A percentile compares a stretch with the other conserved stretches of the same genome.
These are phyloP conservation scores for Leccinum angustisporum DNA, from an alignment of 1,284 basidiomycete species.

Conservation along the genomic window DNA sequence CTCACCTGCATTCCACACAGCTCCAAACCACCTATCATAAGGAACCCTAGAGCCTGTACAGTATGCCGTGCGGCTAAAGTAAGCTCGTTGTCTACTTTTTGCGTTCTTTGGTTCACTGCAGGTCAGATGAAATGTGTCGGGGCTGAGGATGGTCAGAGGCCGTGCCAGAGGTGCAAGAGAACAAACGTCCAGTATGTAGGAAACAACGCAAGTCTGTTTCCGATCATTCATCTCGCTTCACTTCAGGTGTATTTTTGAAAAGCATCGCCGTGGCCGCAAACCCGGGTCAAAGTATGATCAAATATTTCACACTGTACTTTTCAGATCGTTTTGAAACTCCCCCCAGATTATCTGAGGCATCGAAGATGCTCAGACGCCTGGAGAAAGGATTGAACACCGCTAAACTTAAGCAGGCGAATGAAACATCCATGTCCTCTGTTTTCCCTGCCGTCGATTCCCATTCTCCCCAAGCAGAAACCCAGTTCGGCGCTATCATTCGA, in stretches of 20 bases:
- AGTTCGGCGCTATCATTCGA: constrained; percentile 31
- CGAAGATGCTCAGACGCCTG: constrained; percentile 80
- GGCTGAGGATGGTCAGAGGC: constrained; percentile 73
- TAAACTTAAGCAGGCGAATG: constrained; percentile 56
- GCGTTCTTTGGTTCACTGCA: constrained; percentile 20
- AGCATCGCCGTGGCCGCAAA: constrained; percentile 80
- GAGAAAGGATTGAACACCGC: constrained; percentile 79
- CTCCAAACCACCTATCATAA: constrained; percentile 56
- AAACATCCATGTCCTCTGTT: constrained; percentile 33
- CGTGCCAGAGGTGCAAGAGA: constrained; percentile 78
- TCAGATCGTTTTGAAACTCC: constrained; percentile 13
- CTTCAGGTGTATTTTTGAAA: constrained; percentile 76
- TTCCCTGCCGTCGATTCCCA: constrained; percentile 35
- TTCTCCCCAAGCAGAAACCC: constrained; percentile 35
- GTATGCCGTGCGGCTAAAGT: constrained; percentile 83
- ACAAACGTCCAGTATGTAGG: constrained; percentile 64
- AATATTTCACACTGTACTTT: constrained; percentile 10
- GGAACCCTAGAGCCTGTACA: constrained; percentile 76
- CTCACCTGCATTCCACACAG: constrained; percentile 26
- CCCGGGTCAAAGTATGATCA: constrained; percentile 77
- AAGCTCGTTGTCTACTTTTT: constrained; percentile 20
- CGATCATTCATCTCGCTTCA: constrained; percentile 16
- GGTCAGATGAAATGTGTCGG: constrained; percentile 84
- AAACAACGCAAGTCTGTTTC: constrained; percentile 21
- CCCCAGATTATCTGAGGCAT: constrained; percentile 75